Percentiles rank a stretch among this genome's conserved stretches.
Conservation (phyloP, 108 stramenopile species). For the Nannochloropsis gaditana region DNA sequence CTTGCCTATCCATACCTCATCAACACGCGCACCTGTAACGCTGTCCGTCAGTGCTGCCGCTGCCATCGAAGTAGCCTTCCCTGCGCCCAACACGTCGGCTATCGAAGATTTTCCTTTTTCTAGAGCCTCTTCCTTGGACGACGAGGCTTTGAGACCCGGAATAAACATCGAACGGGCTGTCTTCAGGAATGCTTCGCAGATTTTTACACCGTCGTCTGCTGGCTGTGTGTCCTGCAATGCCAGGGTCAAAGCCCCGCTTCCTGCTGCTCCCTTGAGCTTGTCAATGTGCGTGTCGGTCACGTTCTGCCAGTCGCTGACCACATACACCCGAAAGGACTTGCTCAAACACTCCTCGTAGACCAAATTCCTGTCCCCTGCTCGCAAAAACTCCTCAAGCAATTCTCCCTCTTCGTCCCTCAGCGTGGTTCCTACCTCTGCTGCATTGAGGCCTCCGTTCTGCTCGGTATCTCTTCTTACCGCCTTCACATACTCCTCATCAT, state of each 20-base stretch:
- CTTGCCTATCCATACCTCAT: not conserved
- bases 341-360: not conserved
- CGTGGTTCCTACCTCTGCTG: not conserved
- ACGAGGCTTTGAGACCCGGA: not conserved
- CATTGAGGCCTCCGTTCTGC: not conserved
- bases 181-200: not conserved
- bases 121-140: not conserved
- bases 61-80: not conserved
- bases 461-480: not conserved
- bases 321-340: not conserved
- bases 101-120: not conserved
- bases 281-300: not conserved
- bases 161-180: not conserved
- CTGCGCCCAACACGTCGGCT: no score
- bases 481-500: not conserved
- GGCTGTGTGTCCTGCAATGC: conserved; percentile 2
- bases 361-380: not conserved
- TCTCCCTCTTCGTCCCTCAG: not conserved
- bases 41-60: not conserved
- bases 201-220: not conserved
- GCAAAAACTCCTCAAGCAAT: not conserved
- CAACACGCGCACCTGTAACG: not conserved
- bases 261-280: not conserved
- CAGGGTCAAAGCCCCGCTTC: not conserved
- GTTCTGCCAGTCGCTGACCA: conserved; percentile 8